phyloP scores from a whole-genome alignment of 306 rosid species.

The Medicago arabica region DNA sequence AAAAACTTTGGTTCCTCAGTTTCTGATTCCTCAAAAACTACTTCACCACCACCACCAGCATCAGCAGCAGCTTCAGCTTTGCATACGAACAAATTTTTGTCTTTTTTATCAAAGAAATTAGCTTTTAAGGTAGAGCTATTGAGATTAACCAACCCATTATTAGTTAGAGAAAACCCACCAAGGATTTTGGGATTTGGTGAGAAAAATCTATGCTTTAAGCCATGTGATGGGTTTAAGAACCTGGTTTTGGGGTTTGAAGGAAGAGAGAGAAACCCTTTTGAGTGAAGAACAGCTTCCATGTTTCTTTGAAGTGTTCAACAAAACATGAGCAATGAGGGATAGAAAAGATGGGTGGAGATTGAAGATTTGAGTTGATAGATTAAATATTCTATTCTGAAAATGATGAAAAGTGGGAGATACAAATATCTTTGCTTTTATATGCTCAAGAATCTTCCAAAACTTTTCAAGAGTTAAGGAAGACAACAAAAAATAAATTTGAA shows the following conservation, averaged over 20 bases:
- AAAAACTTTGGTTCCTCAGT: slow-evolving; percentile 61
- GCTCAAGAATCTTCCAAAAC: slow-evolving; percentile 28
- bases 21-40: slow-evolving; percentile 48
- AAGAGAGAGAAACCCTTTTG: slow-evolving; percentile 83
- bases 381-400: slow-evolving; percentile 7
- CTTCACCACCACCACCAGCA: slow-evolving; percentile 57
- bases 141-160: slow-evolving; percentile 59
- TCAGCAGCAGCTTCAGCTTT: slow-evolving; percentile 80
- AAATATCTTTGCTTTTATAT: slow-evolving; percentile 50
- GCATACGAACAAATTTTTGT: slow-evolving; percentile 65
- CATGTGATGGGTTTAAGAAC: slow-evolving; percentile 54
- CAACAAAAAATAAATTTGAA: slow-evolving; percentile 14
- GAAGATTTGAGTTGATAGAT: slow-evolving; percentile 16
- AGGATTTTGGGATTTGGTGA: slow-evolving; percentile 61
- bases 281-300: slow-evolving; percentile 86
- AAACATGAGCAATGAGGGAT: slow-evolving; percentile 58
- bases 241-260: slow-evolving; percentile 76
- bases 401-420: slow-evolving; percentile 29
- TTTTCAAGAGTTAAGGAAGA: neutral
- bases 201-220: slow-evolving; percentile 66
- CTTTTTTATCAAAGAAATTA: slow-evolving; percentile 43
- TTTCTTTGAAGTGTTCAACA: slow-evolving; percentile 34
- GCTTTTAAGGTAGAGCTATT: slow-evolving; percentile 46
- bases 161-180: slow-evolving; percentile 58
- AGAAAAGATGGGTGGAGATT: slow-evolving; percentile 40